Evolutionary conservation across 2,329 filamentous ascomycete genomes (phyloP), one percentile per base, ranked within the genome.

Genomic region (Bipolaris cookei): DNA sequence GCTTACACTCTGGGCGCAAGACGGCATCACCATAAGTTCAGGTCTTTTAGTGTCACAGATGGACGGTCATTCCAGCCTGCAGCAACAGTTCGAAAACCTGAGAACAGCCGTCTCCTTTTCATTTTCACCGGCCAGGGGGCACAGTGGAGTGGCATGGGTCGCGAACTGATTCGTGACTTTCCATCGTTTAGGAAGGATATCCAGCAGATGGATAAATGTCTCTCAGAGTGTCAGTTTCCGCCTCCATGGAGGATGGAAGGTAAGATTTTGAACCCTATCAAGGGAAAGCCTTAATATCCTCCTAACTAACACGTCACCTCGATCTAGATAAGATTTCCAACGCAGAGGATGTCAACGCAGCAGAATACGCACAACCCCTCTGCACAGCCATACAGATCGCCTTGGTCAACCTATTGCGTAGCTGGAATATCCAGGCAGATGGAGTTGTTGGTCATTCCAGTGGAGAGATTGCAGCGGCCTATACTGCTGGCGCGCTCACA

Each of bases 61-160:
- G 25, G 25, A 8, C 10, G 7, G 8, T 10, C 25, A 28, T 28
- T 28, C 10, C 25, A 28, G 8, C 25, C 25, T 28, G 7, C 59
- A 78, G 51, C 32, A 23, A 21, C 20, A 1, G 35, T 34, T 48
- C 25, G 25, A 38, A 38, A 37, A 35, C 25, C 16, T 42, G 23
- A 42, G n/a, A 25, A 21, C 23, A 13, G 25, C 7, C 25, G 25
- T 28, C 25, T 58, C 23, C 14, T 44, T 14, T 41, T 53, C 3
- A 45, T 58, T 0, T 80, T 80, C 58, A 79, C 76, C 0, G 79
- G 79, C 1, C 79, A 81, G 50, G 79, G 79, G n/a, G 77, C 77
- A 0, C 78, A 80, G 32, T 81, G 77, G 75, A 43, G 61, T 0
- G 62, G 63, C 0, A 80, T 80, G 77, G 77, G 78, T 7, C 54